Base-by-base conservation (phyloP, 1,284 basidiomycete species). In the Amylostereum areolatum region DNA sequence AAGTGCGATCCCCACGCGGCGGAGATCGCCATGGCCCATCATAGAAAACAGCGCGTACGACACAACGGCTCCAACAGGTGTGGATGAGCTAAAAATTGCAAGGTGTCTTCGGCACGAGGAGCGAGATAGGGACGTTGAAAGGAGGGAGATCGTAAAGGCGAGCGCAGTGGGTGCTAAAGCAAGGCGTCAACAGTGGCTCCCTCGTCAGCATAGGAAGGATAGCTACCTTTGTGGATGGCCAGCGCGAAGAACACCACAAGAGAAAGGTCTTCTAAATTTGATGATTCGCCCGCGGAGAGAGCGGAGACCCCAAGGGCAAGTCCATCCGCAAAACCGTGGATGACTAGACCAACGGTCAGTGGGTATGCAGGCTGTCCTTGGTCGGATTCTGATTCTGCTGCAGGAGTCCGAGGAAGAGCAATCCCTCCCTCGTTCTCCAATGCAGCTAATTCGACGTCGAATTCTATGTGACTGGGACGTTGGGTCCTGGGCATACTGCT, bases 251-350 rank as follows among this genome's bases (percentile, higher is more conserved):
- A 96, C 1, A 97, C 86, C 39, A 96, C 73, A 9, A 92, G 59
- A 2, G 91, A 88, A 31, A 95, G 61, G 39, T 65, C 65, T 1
- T 70, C 69, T 32, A 66, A 71, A 5, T 68, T 34, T 3, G 57
- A 47, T 3, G 59, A 52, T 3, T 46, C 56, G 5, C 47, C 54
- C 1, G 45, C 48, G 4, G 70, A 69, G 3, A 83, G 66, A 28
- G 77, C 77, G 2, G 87, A 84, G 3, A 92, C 88, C 29, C 93
- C 94, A 43, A 97, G 69, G 1, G 92, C 92, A 50, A 96, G 81
- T 1, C 94, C 94, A 65, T 97, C 94, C 0, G 92, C 89, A 31
- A 93, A 72, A 2, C 85, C 89, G 62, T 97, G 94, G 35, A 93
- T 79, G 34, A 91, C 77, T 41, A 97, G 70, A 0, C 93, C 94